These are phyloP conservation scores for Neurospora crassa DNA, from an alignment of 2,329 filamentous ascomycete genomes.

Conservation along the genomic window DNA sequence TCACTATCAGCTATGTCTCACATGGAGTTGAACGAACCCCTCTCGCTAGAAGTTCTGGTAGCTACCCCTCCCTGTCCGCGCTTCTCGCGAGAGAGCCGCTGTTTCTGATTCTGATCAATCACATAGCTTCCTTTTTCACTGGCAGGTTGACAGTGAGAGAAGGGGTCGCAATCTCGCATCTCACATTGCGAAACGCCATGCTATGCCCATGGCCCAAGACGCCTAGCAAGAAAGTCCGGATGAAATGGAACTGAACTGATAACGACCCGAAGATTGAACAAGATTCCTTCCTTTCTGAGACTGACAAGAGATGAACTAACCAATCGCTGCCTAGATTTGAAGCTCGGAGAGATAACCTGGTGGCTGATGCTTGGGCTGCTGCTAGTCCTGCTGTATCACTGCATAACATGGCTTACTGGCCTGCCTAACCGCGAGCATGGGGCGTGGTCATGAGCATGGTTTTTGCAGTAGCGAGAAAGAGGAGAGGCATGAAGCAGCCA, in stretches of 20 bases:
- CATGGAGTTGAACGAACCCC: neutral
- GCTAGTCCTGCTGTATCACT: neutral
- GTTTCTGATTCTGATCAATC: neutral
- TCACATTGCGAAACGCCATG: neutral
- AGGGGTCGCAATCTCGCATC: neutral
- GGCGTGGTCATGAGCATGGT: neutral
- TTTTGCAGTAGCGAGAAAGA: neutral
- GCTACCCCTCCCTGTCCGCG: neutral
- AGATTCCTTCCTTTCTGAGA: neutral
- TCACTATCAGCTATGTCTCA: neutral
- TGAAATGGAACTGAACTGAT: neutral
- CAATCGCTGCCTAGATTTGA: neutral
- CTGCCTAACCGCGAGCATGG: neutral
- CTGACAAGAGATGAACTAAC: neutral
- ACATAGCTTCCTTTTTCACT: neutral
- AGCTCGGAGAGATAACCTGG: neutral
- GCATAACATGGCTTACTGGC: neutral
- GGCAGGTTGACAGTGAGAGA: neutral
- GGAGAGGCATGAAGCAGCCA: neutral
- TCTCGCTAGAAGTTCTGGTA: neutral
- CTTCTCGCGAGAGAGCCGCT: neutral
- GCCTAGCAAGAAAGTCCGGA: neutral
- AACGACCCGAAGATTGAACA: neutral
- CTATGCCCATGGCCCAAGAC: neutral
- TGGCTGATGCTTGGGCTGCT: too few relatives aligned